A percentile compares a stretch with the other conserved stretches of the same genome.
phyloP scores from a whole-genome alignment of 2,329 filamentous ascomycete species.

The Hymenoscyphus infarciens region DNA sequence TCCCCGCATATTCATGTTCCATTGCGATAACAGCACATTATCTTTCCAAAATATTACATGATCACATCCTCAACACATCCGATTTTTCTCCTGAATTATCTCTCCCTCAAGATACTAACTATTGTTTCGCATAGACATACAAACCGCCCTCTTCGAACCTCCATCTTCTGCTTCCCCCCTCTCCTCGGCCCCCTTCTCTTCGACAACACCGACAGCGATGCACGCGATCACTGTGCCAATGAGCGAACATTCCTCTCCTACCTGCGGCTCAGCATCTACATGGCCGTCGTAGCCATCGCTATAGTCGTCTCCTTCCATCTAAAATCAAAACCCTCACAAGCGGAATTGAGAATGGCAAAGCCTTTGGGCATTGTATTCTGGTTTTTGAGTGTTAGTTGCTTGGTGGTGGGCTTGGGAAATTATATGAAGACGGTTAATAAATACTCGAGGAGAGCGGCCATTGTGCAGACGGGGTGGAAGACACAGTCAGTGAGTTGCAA shows the following conservation, averaged over 20 bases:
- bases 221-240: slow-evolving; percentile 52
- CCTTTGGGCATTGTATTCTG: slow-evolving; percentile 89
- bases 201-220: slow-evolving; percentile 63
- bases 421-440: slow-evolving; percentile 80
- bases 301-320: slow-evolving; percentile 94
- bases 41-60: too few relatives aligned
- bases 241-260: slow-evolving; percentile 40
- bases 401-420: slow-evolving; percentile 75
- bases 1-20: background rate
- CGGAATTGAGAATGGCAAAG: slow-evolving; percentile 74
- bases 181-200: slow-evolving; percentile 57
- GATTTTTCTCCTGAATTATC: background rate
- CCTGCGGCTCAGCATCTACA: slow-evolving; percentile 59
- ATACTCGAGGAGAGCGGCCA: slow-evolving; percentile 72
- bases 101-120: background rate
- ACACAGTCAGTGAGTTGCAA: slow-evolving; percentile 65
- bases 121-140: background rate
- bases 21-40: background rate
- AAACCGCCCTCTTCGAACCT: slow-evolving; percentile 6
- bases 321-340: slow-evolving; percentile 62
- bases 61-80: background rate
- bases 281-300: slow-evolving; percentile 83
- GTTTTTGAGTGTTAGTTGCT: slow-evolving; percentile 71
- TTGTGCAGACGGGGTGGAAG: slow-evolving; percentile 92
- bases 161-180: slow-evolving; percentile 29